Base-by-base conservation (phyloP, 2,329 filamentous ascomycete genomes). In the Emmonsiellopsis sp. region DNA sequence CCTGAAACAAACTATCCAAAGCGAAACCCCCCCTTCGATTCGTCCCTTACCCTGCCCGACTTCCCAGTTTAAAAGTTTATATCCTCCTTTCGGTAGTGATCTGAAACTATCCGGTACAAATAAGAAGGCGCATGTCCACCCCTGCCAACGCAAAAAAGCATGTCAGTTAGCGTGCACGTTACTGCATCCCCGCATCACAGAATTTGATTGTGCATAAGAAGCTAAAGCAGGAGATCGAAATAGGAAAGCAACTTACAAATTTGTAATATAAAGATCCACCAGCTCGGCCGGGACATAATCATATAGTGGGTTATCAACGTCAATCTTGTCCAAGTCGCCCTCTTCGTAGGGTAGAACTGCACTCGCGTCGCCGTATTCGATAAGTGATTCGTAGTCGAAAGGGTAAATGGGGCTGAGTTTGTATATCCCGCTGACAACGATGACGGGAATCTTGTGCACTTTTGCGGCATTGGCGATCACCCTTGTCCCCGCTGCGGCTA, bases 361-460 rank as follows among this genome's bases (percentile, higher is more conserved):
- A 52, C 85, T 84, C 1, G 90, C 83, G 66, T 91, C 84, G 13
- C 89, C 92, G 73, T 89, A 89, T 71, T 96, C 92, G 55, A 95
- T 87, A 56, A 95, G 74, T 4, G 84, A 82, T 58, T 89, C 86
- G 51, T 87, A 84, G 62, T 93, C 84, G 62, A 90, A 91, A 1
- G 90, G 87, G 63, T 90, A 92, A 55, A 94, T 84, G 0, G 93
- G 91, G 61, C 88, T 94, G 53, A 98, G 81, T 71, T 95, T 95
- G 76, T 96, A 97, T 17, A 97, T 85, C 34, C 90, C 92, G 51
- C 86, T 87, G 43, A 98, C 81, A 2, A 94, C 88, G 27, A 97
- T 84, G 14, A 98, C 91, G 0, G 90, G 87, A 27, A 86, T 88
- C 59, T 85, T 83, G 63, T 91, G 86, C 59, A 86, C 84, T 65